Evolutionary conservation across 164 flowering plant species (phyloP), one percentile per base, ranked within the genome.

Genomic region (Akebia trifoliata): DNA sequence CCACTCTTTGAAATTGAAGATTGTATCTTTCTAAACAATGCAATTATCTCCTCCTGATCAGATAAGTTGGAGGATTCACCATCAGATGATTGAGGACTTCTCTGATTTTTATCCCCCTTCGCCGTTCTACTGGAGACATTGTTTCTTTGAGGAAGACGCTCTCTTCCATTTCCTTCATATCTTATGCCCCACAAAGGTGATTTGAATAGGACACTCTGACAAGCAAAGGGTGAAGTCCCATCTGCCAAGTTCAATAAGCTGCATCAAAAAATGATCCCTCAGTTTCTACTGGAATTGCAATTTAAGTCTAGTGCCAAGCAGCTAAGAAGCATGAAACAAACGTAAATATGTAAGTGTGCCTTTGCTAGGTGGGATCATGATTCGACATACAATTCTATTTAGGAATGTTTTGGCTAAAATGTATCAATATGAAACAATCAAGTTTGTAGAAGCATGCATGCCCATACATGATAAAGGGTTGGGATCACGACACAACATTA

Each of bases 221-320:
- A 62, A 53, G 65, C 50, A 64, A 62, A 51, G 7, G 25, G 28
- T 52, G 60, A 65, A 63, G 62, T 29, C 46, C 66, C 69, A 72
- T 76, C 69, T 76, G 80, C 74, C 84, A 82, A 82, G 76, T 72
- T 76, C 58, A 80, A 77, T 72, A 79, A 80, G 86, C 87, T 81
- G 87, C 87, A 81, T 69, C 57, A 54, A 78, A 67, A 70, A 74
- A 65, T 76, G 68, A 66, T 65, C 35, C 69, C 75, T 84, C 80
- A 80, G 85, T 73, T 59, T 60, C 64, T 51, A 62, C 30, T 57
- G 26, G 35, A 43, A 42, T 50, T 20, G 30, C 50, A 57, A 30
- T 43, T 37, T 21, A 50, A 10, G 21, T 22, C 42, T 21, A 10
- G 17, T 25, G 6, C 14, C 46, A 55, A 9, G 11, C 6, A 24